Base-by-base conservation (phyloP, 208 protist genomes). In the Crithidia thermophila region DNA sequence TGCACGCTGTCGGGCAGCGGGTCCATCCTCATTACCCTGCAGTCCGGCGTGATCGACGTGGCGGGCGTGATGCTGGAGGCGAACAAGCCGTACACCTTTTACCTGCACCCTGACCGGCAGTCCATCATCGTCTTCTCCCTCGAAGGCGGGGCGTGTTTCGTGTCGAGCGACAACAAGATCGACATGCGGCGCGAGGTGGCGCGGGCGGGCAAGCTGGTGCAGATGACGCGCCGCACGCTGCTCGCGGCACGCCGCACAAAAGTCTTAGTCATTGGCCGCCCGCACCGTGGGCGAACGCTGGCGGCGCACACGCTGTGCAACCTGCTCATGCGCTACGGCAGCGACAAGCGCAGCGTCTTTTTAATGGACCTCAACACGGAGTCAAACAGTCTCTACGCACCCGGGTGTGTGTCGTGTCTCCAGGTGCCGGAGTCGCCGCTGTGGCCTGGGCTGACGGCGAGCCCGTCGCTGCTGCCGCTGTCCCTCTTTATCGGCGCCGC, bases 251-350 rank as follows among this genome's bases (percentile, higher is more conserved):
- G 57, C 31, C 64, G 50, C 20, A 68, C 74, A 7, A 84, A 76
- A n/a, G 78, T 93, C 25, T 73, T 93, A 3, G 90, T 95, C 18
- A 77, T 95, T 53, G 87, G 90, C 3, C 47, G 78, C 23, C 30
- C 42, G 11, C 53, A 72, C 45, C 68, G 74, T 37, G 90, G 90
- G 21, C 92, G 88, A 55, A 90, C 87, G 33, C 65, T 88, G 7
- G 75, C 80, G 7, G 84, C 87, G 34, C 90, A 92, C 75, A 92
- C 85, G 10, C 64, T 93, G 18, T 88, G 75, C 65, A 91, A 95
- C 63, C 43, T 92, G 31, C 62, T 94, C 16, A 72, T 72, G 47
- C 66, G 61, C 27, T 76, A 59, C 31, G 59, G 36, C 57, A 67
- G 31, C 57, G 62, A 63, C 59, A 78, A 42, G 57, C 58, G 42